phyloP scores from a whole-genome alignment of 257 asterid genomes.

The Salvia rosmarinus region DNA sequence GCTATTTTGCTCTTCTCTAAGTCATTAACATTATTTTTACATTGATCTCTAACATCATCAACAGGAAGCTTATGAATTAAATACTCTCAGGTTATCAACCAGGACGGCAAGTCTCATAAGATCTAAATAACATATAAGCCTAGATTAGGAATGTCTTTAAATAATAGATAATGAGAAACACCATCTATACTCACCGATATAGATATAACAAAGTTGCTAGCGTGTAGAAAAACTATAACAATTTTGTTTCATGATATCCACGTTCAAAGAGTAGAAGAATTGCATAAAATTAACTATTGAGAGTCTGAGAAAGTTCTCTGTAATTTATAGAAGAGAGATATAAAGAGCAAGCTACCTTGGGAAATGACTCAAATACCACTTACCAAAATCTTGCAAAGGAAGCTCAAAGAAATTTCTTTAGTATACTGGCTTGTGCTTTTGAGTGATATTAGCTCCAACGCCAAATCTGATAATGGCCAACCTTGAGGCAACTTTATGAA shows the following conservation, averaged over 20 bases:
- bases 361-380: constrained; percentile 33
- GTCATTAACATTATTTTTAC: no score
- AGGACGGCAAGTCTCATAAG: not conserved
- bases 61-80: not conserved
- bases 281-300: no score
- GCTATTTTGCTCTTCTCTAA: not conserved
- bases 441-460: constrained; percentile 68
- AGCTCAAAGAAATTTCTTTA: constrained; percentile 64
- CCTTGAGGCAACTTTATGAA: constrained; percentile 77
- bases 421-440: constrained; percentile 65
- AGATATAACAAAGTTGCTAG: no score
- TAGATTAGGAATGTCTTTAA: no score
- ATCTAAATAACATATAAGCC: not conserved
- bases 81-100: not conserved
- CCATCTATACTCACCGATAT: no score
- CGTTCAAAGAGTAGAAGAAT: no score
- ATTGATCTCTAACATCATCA: not conserved
- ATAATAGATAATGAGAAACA: not conserved
- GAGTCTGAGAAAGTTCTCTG: not conserved
- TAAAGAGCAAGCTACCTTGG: not conserved
- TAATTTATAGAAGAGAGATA: not conserved
- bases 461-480: constrained; percentile 73
- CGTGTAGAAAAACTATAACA: no score
- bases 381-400: constrained; percentile 81
- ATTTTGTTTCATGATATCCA: no score